These are phyloP conservation scores for Verticillium nubilum DNA, from an alignment of 2,329 filamentous ascomycete species.

Conservation along the genomic window DNA sequence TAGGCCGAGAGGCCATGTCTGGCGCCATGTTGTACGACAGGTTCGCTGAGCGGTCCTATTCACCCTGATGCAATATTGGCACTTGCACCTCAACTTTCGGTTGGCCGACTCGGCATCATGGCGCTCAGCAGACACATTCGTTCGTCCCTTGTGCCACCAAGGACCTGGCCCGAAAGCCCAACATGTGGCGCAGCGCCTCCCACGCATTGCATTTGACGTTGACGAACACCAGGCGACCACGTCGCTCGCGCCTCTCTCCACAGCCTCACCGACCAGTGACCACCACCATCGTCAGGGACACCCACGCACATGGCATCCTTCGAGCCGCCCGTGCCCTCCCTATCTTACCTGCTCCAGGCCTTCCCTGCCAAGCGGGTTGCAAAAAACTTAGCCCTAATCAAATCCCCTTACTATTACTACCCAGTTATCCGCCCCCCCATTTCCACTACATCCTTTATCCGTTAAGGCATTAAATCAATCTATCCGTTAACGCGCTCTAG, in stretches of 20 bases:
- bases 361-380: too few relatives aligned
- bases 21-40: background rate
- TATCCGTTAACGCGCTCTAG: too few relatives aligned
- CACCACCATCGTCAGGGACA: background rate
- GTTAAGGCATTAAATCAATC: too few relatives aligned
- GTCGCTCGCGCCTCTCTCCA: background rate
- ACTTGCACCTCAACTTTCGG: background rate
- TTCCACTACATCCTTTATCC: too few relatives aligned
- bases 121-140: background rate
- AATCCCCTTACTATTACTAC: too few relatives aligned
- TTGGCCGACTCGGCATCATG: background rate
- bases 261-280: background rate
- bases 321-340: background rate
- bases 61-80: background rate
- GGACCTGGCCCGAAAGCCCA: background rate
- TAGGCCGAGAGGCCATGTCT: background rate
- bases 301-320: background rate
- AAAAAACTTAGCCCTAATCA: too few relatives aligned
- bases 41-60: background rate
- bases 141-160: background rate
- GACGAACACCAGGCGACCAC: constrained; percentile 14
- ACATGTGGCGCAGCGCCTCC: background rate
- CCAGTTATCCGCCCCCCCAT: too few relatives aligned
- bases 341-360: background rate
- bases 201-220: background rate